A percentile compares a stretch with the other conserved stretches of the same genome.
These are phyloP conservation scores for Russula vinacea DNA, from an alignment of 768 basidiomycete species.

Conservation along the genomic window DNA sequence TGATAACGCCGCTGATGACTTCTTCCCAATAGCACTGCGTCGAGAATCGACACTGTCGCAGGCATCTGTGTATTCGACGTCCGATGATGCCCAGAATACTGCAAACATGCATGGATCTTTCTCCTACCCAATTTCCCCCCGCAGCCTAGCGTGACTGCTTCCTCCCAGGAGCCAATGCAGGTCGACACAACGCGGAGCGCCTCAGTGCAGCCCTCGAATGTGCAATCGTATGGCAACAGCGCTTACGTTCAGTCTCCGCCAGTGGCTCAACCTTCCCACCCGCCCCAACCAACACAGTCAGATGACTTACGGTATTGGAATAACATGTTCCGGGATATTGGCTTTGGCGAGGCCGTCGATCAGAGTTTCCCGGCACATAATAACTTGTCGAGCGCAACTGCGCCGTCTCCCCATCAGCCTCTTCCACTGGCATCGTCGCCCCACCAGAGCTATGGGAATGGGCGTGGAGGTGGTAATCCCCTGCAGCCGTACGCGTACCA, in stretches of 20 bases:
- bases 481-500: constrained; percentile 28
- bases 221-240: constrained; percentile 12
- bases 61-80: constrained; percentile 21
- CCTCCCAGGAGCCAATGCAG: constrained; percentile 23
- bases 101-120: constrained; percentile 7
- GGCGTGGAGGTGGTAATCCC: constrained; percentile 1
- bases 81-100: constrained; percentile 19
- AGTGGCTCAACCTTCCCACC: constrained; percentile 3
- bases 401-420: constrained; percentile 3
- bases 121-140: constrained; percentile 15
- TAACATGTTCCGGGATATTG: constrained; percentile 72
- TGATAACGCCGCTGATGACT: background rate
- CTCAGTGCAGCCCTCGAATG: constrained; percentile 30
- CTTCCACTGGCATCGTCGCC: background rate
- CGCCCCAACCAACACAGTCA: constrained; percentile 13
- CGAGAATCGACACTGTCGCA: constrained; percentile 20
- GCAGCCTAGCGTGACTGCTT: constrained; percentile 2
- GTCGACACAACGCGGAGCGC: constrained; percentile 14
- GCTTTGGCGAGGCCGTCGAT: constrained; percentile 50
- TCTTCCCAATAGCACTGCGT: constrained; percentile 13
- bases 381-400: background rate
- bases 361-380: constrained; percentile 21
- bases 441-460: constrained; percentile 13
- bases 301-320: constrained; percentile 71
- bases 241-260: constrained; percentile 15